Conservation (phyloP, 352 stramenopile species). For the Phytophthora chlamydospora region DNA sequence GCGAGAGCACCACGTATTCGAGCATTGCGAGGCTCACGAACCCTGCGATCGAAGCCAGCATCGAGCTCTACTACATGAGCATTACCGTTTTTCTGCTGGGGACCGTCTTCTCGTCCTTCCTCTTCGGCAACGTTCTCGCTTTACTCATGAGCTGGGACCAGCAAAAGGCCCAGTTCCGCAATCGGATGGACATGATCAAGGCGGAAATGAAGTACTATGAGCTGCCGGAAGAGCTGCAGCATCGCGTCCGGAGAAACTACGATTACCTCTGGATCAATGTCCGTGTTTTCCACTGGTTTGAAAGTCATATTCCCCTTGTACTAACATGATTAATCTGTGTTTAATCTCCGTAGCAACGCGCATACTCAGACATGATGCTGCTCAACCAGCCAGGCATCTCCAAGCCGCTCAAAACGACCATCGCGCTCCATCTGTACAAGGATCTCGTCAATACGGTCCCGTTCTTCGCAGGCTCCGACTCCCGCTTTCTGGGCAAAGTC, state of each 20-base stretch:
- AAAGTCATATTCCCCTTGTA: not conserved
- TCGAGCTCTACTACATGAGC: slow-evolving; percentile 70
- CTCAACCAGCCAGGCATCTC: slow-evolving; percentile 81
- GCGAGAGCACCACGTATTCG: slow-evolving; percentile 65
- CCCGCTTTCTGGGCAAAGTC: slow-evolving; percentile 77
- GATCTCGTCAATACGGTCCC: slow-evolving; percentile 80
- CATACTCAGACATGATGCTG: slow-evolving; percentile 88
- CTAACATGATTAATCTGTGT: slow-evolving; percentile 1
- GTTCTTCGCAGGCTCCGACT: slow-evolving; percentile 80
- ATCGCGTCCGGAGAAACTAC: slow-evolving; percentile 80
- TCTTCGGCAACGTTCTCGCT: slow-evolving; percentile 83
- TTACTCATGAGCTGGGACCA: slow-evolving; percentile 86
- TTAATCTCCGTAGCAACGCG: slow-evolving; percentile 60
- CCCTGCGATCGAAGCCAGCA: slow-evolving; percentile 44
- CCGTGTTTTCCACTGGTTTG: slow-evolving; percentile 16
- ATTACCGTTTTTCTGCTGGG: slow-evolving; percentile 75
- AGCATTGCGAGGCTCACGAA: slow-evolving; percentile 58
- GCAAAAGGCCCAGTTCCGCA: slow-evolving; percentile 77
- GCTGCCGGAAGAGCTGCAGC: slow-evolving; percentile 71
- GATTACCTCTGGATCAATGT: slow-evolving; percentile 89
- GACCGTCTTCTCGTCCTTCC: slow-evolving; percentile 69
- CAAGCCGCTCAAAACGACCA: slow-evolving; percentile 75
- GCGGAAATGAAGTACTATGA: slow-evolving; percentile 86
- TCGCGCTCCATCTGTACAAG: slow-evolving; percentile 83
- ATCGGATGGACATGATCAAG: slow-evolving; percentile 88